Evolutionary conservation across 2,329 filamentous ascomycete species (phyloP).

Genomic region (Dothideomycetes sp.): DNA sequence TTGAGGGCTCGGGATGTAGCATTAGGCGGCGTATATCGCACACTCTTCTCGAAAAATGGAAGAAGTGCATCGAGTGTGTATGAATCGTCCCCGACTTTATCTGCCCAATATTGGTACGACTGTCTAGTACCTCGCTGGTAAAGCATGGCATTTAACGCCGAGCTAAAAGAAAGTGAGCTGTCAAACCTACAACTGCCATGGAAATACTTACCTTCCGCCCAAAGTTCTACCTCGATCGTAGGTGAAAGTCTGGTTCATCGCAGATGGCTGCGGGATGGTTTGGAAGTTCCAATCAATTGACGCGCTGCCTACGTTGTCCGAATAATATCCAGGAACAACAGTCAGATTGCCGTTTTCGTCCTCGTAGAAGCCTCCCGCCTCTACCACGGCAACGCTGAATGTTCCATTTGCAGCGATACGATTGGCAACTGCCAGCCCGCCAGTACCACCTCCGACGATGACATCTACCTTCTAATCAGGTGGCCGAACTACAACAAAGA

Average conservation of each 20-base stretch:
- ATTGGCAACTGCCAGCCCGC: conserved; percentile 12
- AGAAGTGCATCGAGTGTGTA: conserved; percentile 18
- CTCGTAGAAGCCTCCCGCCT: conserved; percentile 17
- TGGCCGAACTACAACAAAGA: not conserved
- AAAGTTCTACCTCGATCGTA: conserved; percentile 19
- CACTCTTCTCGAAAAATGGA: conserved; percentile 13
- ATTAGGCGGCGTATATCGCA: conserved; percentile 14
- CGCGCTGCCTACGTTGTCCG: conserved; percentile 9
- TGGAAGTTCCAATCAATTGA: conserved; percentile 18
- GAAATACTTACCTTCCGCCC: conserved; percentile 12
- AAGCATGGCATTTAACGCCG: conserved; percentile 17
- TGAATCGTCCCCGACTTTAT: conserved; percentile 23
- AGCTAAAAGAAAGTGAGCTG: conserved; percentile 9
- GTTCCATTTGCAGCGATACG: conserved; percentile 13
- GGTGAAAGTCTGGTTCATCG: conserved; percentile 7
- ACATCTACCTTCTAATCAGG: conserved; percentile 8
- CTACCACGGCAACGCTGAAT: conserved; percentile 14
- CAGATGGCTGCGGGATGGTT: conserved; percentile 12
- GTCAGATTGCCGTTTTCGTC: conserved; percentile 7
- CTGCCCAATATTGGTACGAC: conserved; percentile 24
- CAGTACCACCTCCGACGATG: conserved; percentile 14
- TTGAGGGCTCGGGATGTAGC: conserved; percentile 14
- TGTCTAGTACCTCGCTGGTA: conserved; percentile 21
- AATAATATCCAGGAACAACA: conserved; percentile 2
- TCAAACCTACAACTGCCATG: too few species aligned